Conservation (phyloP, 306 rosid species). For the Alnus rubra region DNA sequence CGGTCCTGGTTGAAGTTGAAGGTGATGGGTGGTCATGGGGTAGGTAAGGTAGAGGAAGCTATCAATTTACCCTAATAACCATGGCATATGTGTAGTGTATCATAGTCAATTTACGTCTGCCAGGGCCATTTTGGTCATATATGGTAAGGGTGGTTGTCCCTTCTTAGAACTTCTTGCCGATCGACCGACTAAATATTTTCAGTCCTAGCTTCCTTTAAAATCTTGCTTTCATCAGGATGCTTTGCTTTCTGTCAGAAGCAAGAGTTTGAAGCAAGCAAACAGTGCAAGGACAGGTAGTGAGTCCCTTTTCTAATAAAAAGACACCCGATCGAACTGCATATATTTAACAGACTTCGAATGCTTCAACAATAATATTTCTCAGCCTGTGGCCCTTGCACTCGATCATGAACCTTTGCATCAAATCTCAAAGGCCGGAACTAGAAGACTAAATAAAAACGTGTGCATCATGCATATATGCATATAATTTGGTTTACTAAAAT, state of each 20-base stretch:
- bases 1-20: slow-evolving; percentile 43
- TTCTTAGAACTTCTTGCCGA: slow-evolving; percentile 18
- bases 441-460: too few species aligned
- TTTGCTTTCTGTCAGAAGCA: slow-evolving; percentile 33
- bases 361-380: slow-evolving; percentile 33
- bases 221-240: slow-evolving; percentile 19
- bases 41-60: slow-evolving; percentile 23
- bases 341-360: slow-evolving; percentile 20
- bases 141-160: slow-evolving; percentile 18
- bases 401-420: not conserved
- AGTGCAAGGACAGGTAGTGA: slow-evolving; percentile 31
- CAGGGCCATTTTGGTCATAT: slow-evolving; percentile 20
- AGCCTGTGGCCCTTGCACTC: not conserved
- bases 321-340: slow-evolving; percentile 38
- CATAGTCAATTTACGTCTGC: not conserved
- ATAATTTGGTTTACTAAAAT: too few species aligned
- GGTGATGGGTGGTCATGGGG: slow-evolving; percentile 34
- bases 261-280: slow-evolving; percentile 54
- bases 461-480: too few species aligned
- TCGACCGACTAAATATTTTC: too few species aligned
- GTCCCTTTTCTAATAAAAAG: slow-evolving; percentile 34
- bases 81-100: slow-evolving; percentile 13
- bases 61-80: slow-evolving; percentile 33
- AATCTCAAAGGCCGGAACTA: too few species aligned
- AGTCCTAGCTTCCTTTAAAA: not conserved